phyloP scores from a whole-genome alignment of 805 yeast species.

The Wickerhamomyces xylosicus region DNA sequence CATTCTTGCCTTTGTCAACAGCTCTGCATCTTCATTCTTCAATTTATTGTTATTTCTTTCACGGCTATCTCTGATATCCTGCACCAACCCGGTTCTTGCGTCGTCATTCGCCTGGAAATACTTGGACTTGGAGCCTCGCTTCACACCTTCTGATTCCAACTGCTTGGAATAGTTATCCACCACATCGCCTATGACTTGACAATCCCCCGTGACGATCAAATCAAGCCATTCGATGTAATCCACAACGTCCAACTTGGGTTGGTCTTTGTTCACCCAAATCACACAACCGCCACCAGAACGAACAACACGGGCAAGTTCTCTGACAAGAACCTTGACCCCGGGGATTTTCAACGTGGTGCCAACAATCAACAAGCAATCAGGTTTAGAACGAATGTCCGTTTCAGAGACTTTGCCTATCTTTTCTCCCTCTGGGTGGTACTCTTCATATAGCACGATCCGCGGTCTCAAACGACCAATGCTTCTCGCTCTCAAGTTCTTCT shows the following conservation, averaged over 20 bases:
- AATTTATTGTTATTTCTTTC: too few species aligned
- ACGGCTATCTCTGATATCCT: too few species aligned
- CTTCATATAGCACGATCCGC: conserved; percentile 60
- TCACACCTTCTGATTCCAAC: not conserved
- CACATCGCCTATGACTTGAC: conserved; percentile 40
- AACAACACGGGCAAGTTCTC: conserved; percentile 48
- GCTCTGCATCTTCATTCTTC: conserved; percentile 1
- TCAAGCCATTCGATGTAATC: conserved; percentile 45
- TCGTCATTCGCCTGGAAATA: not conserved
- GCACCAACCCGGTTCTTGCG: not conserved
- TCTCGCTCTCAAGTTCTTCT: conserved; percentile 58
- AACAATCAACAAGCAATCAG: conserved; percentile 72
- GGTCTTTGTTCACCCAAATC: conserved; percentile 51
- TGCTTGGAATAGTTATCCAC: conserved; percentile 17
- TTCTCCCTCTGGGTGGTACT: conserved; percentile 81
- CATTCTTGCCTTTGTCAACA: conserved; percentile 3
- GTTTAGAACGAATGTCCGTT: conserved; percentile 48
- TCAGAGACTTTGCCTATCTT: conserved; percentile 70
- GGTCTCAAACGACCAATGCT: conserved; percentile 57
- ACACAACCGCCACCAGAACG: conserved; percentile 48
- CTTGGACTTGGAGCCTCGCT: not conserved
- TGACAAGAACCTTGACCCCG: conserved; percentile 52
- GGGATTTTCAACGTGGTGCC: conserved; percentile 84
- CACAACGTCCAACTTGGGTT: conserved; percentile 38
- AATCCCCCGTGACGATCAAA: conserved; percentile 52